These are phyloP conservation scores for Debaryomycetaceae sp. DNA, from an alignment of 1,139 yeast genomes.

Conservation along the genomic window DNA sequence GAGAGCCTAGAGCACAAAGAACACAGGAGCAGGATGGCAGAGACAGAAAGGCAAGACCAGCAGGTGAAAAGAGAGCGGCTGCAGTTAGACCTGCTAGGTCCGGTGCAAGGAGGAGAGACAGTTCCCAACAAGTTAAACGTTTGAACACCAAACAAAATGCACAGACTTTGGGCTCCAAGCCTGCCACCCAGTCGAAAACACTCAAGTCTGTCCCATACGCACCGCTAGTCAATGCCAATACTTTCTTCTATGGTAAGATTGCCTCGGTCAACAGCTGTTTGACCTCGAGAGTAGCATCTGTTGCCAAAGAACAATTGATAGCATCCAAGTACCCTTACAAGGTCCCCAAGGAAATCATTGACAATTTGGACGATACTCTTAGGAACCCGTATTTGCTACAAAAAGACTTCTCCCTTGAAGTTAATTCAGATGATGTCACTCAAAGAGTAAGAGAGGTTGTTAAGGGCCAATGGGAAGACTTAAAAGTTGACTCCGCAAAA, in stretches of 20 bases:
- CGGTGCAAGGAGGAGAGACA: constrained; percentile 5
- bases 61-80: constrained; percentile 1
- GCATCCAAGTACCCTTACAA: constrained; percentile 43
- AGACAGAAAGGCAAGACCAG: constrained; percentile 2
- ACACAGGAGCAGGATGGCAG: background rate
- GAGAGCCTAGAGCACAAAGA: constrained; percentile 3
- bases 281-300: constrained; percentile 39
- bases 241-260: constrained; percentile 40
- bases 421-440: constrained; percentile 22
- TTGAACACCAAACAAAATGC: constrained; percentile 8
- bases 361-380: constrained; percentile 20
- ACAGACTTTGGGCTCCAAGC: background rate
- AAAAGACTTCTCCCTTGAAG: constrained; percentile 26
- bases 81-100: constrained; percentile 1
- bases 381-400: constrained; percentile 34
- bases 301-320: constrained; percentile 37
- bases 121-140: constrained; percentile 5
- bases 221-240: constrained; percentile 26
- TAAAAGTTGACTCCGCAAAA: constrained; percentile 8
- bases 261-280: constrained; percentile 29
- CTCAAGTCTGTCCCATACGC: constrained; percentile 16
- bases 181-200: constrained; percentile 11
- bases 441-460: constrained; percentile 30
- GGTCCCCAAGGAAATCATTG: constrained; percentile 37
- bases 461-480: constrained; percentile 27